Base-by-base conservation (phyloP, 2,329 filamentous ascomycete species). In the Tolypocladium guangdongense region DNA sequence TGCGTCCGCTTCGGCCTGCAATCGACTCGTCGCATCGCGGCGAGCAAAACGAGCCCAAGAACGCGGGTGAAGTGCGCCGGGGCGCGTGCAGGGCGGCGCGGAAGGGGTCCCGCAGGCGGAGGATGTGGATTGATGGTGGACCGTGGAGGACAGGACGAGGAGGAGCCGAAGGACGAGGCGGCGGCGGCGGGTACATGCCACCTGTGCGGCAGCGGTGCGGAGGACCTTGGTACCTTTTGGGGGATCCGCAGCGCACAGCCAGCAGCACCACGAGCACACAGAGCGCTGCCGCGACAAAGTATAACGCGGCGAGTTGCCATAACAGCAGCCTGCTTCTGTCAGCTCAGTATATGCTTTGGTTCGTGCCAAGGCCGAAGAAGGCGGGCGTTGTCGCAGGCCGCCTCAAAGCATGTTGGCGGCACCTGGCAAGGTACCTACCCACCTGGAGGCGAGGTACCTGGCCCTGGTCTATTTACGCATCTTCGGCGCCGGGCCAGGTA, bases 21-120 rank as follows among this genome's bases (percentile, higher is more conserved):
- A 52, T 64, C 46, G 70, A 73, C 68, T 71, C 73, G 68, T 58
- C 70, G 57, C 54, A 45, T 50, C 53, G 49, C 43, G 68, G 67
- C 71, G 82, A 82, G 71, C 72, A 74, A 63, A 84, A 83, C 63
- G 77, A 88, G 83, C 80, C 80, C 76, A 83, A 82, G 75, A 78
- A 87, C 69, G 74, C 70, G 64, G 69, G 68, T 66, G 61, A 71
- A 71, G 67, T n/a, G 35, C 49, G 54, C 32, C 51, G 54, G 27
- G 50, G 52, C 53, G 57, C 36, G 66, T 62, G 64, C 60, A 63
- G 60, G 63, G 63, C 62, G 58, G 59, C 58, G 62, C 58, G 53
- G 61, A 61, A 65, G 63, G 64, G 62, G 60, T 67, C 64, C 50
- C 56, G 63, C 57, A 58, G 61, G 64, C 63, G 59, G 64, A 63